Evolutionary conservation across 371 early-diverging fungal genomes (phyloP), one percentile per base, ranked within the genome.

Genomic region (Batkoa obscura): DNA sequence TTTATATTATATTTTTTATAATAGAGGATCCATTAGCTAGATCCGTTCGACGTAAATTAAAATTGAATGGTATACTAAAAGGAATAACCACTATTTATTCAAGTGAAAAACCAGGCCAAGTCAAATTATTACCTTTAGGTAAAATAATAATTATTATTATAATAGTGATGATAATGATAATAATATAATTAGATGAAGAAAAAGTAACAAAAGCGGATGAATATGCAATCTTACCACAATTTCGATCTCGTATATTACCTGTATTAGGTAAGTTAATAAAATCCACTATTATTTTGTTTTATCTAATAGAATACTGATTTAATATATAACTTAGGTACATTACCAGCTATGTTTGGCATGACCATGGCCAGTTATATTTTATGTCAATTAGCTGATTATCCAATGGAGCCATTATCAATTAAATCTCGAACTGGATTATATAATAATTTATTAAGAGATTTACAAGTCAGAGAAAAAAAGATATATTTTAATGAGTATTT

Each of bases 331-430:
- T n/a, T 74, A 33, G 82, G 86, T 32, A 88, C 94, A 0, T 67
- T 95, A 37, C 93, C 95, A 0, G 90, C 91, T 13, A 81, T 94
- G 66, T 95, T 93, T 70, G 95, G 94, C 17, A 84, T 83, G 72
- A 71, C 88, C 9, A 82, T 95, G 69, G 93, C 90, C 1, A 81
- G 88, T 0, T 80, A 83, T 60, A 83, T 89, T 10, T 69, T 88
- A 33, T 78, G 85, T 17, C 73, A 75, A 55, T 66, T 95, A n/a
- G 83, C 87, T 2, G 74, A 76, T 1, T 85, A 79, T 64, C 74
- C 76, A 13, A 75, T 79, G 6, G 81, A 86, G 36, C 92, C 93
- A 1, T 64, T 94, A 39, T 72, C 84, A 0, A 74, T 86, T 65
- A 92, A 93, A 58, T 68, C 74, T 38, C 81, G 91, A 42, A 76